phyloP scores from a whole-genome alignment of 2,329 filamentous ascomycete genomes.

The Penicillium psychrosexuale region DNA sequence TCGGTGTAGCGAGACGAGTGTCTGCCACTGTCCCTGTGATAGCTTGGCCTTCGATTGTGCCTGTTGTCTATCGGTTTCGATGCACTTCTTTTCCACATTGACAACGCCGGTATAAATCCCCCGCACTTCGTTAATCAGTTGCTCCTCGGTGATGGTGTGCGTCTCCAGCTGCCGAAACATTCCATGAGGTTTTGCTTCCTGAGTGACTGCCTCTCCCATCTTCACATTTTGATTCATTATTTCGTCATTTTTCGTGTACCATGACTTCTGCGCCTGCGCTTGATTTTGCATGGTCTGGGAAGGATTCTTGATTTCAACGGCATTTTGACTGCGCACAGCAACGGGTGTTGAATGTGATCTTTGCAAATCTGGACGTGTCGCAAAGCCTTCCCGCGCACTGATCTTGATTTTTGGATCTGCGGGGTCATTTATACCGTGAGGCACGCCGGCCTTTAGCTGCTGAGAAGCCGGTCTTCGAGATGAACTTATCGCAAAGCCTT shows the following conservation, averaged over 20 bases:
- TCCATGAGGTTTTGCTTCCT: constrained; percentile 14
- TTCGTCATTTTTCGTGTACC: background rate
- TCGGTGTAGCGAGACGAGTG: constrained; percentile 75
- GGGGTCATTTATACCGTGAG: background rate
- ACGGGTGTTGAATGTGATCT: background rate
- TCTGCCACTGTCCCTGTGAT: constrained; percentile 72
- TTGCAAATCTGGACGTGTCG: background rate
- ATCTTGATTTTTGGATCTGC: background rate
- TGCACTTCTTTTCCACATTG: constrained; percentile 84
- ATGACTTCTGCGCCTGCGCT: no score
- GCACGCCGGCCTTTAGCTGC: background rate
- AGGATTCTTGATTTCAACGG: background rate
- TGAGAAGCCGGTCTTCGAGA: background rate
- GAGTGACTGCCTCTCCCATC: background rate
- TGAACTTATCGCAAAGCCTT: no score
- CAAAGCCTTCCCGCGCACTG: background rate
- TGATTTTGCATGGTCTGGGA: background rate
- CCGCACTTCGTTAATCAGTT: constrained; percentile 71
- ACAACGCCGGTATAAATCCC: constrained; percentile 69
- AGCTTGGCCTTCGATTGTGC: constrained; percentile 33
- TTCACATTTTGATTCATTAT: background rate
- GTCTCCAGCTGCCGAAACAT: constrained; percentile 60
- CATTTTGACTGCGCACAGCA: background rate
- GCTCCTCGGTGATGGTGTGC: constrained; percentile 69
- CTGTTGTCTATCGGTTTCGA: constrained; percentile 71